Evolutionary conservation across 1,284 basidiomycete genomes (phyloP), one percentile per base, ranked within the genome.

Genomic region (Ceraceosorus guamensis): DNA sequence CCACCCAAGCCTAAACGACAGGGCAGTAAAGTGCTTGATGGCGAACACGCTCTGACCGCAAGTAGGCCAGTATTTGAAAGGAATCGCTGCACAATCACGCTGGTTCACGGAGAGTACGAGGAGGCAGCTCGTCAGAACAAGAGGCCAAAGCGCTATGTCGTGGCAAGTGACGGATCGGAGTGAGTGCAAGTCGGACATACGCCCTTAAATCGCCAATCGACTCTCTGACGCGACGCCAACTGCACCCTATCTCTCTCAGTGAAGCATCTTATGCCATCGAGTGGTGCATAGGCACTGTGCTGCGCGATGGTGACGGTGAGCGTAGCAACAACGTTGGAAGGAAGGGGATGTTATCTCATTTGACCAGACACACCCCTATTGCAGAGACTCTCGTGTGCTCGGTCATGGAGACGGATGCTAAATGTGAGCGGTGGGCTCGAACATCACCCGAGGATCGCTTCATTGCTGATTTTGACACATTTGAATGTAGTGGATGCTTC

Each of bases 221-320:
- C n/a, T 8, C 8, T 8, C 37, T 41, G 37, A 41, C 37, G 37
- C 37, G 37, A 41, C 90, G 77, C 91, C 8, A 4, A 32, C n/a
- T 8, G 30, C n/a, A n/a, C n/a, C n/a, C n/a, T n/a, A n/a, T n/a
- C n/a, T n/a, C n/a, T n/a, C n/a, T n/a, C 52, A 54, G 50, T 10
- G 70, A 70, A 30, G 65, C 72, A 0, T 67, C 67, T 6, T 73
- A 72, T 37, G 73, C 67, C 10, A 63, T 68, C 14, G 73, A 72
- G 46, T 75, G 74, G 71, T 91, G 88, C 0, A 92, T 97, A 60
- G 93, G 93, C 5, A 97, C 93, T 0, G 93, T 97, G 0, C 79
- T 96, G 59, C 81, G 91, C 61, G 92, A 97, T 76, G 93, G 93
- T 0, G 93, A 98, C 74, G 88, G 91, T 77, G 79, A 92, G 84